Evolutionary conservation across 2,329 filamentous ascomycete species (phyloP).

Genomic region (Hortaea sp.): DNA sequence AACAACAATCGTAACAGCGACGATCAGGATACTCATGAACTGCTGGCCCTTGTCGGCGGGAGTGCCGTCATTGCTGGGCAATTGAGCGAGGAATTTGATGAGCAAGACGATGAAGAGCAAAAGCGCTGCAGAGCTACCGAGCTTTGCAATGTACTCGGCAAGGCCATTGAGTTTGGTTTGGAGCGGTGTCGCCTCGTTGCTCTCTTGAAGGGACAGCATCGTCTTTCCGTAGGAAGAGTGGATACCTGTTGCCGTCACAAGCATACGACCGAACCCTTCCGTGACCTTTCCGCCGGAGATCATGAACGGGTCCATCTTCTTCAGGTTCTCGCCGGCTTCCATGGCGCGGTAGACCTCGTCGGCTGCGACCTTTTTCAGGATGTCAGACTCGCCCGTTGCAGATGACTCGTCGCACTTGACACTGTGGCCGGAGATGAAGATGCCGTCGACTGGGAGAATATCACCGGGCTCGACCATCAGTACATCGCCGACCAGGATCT

Average conservation of each 20-base stretch:
- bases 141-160: slow-evolving; percentile 70
- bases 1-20: slow-evolving; percentile 56
- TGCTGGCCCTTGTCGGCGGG: slow-evolving; percentile 67
- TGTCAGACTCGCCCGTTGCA: slow-evolving; percentile 64
- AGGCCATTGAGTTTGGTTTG: slow-evolving; percentile 69
- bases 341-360: slow-evolving; percentile 58
- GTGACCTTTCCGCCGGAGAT: slow-evolving; percentile 75
- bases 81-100: slow-evolving; percentile 68
- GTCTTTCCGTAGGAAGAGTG: slow-evolving; percentile 69
- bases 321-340: slow-evolving; percentile 49
- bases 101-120: slow-evolving; percentile 76
- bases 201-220: slow-evolving; percentile 66
- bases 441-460: slow-evolving; percentile 61
- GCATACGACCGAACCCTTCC: slow-evolving; percentile 64
- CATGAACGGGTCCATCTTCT: slow-evolving; percentile 72
- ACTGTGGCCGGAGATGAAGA: slow-evolving; percentile 58
- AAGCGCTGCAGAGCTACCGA: slow-evolving; percentile 66
- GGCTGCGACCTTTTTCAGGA: slow-evolving; percentile 56
- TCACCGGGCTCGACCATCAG: slow-evolving; percentile 65
- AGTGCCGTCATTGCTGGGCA: slow-evolving; percentile 44
- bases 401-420: slow-evolving; percentile 66
- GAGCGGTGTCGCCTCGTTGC: slow-evolving; percentile 66
- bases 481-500: slow-evolving; percentile 64
- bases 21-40: slow-evolving; percentile 54
- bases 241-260: slow-evolving; percentile 64